Base-by-base conservation (phyloP, 108 stramenopile genomes). In the Chaetoceros muelleri region DNA sequence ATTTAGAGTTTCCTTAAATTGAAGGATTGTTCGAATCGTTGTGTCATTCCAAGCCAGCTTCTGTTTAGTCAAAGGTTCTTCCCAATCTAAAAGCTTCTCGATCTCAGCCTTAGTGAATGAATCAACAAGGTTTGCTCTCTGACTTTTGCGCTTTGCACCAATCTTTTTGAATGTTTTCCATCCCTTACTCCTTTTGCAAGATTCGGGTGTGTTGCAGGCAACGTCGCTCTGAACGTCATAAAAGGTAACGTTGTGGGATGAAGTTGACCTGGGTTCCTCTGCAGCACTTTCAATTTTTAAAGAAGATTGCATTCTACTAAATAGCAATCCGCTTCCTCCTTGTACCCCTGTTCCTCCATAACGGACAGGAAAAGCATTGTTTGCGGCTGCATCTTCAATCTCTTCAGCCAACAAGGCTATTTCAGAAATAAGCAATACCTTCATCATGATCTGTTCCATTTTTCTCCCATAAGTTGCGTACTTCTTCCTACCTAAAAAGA, bases 1-100 rank as follows among this genome's bases (percentile, higher is more conserved):
- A 5, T 71, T 53, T 20, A 85, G 64, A 20, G 81, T 71, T 53
- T 82, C 65, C 8, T 73, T 69, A 44, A 88, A 84, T 47, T 75
- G 48, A 0, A 88, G 55, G 29, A 88, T 52, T 1, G 66, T 48
- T 5, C 49, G 22, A 18, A 76, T 71, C 2, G 75, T 61, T n/a
- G 44, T 34, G 5, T 68, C 53, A 24, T 7, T 16, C 13, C 7
- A 49, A 7, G 7, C 3, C 7, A 18, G 7, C 22, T 49, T 24
- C 19, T 49, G 7, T 24, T 49, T 49, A 23, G n/a, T n/a, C 7
- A 23, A 7, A 16, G 48, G 48, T 18, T 49, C 48, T 49, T 49
- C 48, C 48, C 48, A 49, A 7, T 49, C 48, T 23, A 21, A 7
- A 5, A 49, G 23, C 18, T 23, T 7, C 22, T 49, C 22, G 48